Evolutionary conservation across 2,329 filamentous ascomycete genomes (phyloP).

Genomic region (Fusarium sp.): DNA sequence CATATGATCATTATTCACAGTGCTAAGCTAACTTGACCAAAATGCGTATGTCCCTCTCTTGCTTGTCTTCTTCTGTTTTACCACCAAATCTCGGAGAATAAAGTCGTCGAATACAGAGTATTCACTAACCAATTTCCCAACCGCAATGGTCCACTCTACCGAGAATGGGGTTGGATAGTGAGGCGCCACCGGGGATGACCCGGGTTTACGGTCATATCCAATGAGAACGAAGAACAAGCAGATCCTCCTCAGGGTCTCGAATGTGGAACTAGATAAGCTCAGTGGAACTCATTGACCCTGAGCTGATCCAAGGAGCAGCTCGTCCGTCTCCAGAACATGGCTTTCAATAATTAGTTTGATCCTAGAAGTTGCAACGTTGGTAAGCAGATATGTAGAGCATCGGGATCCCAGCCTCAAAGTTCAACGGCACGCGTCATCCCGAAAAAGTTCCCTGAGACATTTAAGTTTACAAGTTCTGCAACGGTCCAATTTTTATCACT

Average conservation of each 20-base stretch:
- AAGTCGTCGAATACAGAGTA: no score
- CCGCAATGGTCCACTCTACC: neutral
- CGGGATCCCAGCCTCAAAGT: neutral
- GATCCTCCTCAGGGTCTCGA: constrained; percentile 2
- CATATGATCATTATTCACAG: neutral
- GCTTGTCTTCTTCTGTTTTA: neutral
- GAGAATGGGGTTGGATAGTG: neutral
- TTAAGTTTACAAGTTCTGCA: neutral
- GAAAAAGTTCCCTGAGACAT: neutral
- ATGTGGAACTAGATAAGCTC: constrained; percentile 22
- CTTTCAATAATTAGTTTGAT: neutral
- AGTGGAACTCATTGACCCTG: constrained; percentile 6
- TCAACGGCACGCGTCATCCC: neutral
- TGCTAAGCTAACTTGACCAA: fast-evolving
- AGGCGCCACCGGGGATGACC: neutral
- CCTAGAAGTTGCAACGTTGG: neutral
- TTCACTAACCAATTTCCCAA: neutral
- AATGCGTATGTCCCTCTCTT: fast-evolving
- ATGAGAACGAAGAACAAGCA: neutral
- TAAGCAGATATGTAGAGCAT: neutral
- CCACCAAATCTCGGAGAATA: neutral
- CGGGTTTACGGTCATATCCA: neutral
- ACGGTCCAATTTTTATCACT: neutral
- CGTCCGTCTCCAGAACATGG: neutral
- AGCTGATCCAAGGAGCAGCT: neutral